These are phyloP conservation scores for Dendrocalamus sinicus DNA, from an alignment of 176 grass and related monocot species.

Conservation along the genomic window DNA sequence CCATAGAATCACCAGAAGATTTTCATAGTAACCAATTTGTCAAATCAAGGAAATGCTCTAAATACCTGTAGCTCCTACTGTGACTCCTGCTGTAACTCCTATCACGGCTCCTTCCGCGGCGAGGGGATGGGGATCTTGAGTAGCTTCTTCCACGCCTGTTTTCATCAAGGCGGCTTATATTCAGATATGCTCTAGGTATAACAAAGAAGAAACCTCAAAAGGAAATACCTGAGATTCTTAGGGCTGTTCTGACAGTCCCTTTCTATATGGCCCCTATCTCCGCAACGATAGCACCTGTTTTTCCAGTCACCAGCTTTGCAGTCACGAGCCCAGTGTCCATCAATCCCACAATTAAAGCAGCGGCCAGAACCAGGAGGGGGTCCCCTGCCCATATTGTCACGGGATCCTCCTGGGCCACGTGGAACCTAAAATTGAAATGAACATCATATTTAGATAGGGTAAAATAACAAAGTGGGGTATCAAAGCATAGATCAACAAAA, in stretches of 20 bases:
- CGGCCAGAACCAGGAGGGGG: conserved; percentile 89
- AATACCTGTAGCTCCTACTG: conserved; percentile 80
- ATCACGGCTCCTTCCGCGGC: conserved; percentile 53
- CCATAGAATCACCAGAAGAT: background rate
- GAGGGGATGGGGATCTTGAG: conserved; percentile 82
- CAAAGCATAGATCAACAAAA: background rate
- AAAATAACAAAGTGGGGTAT: background rate
- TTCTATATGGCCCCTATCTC: conserved; percentile 87
- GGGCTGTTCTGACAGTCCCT: conserved; percentile 95
- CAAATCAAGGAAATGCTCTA: background rate
- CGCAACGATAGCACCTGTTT: conserved; percentile 95
- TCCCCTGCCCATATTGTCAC: conserved; percentile 83
- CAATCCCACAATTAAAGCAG: conserved; percentile 94
- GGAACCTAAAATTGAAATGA: conserved; percentile 52
- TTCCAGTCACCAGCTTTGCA: conserved; percentile 98
- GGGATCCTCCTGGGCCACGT: conserved; percentile 75
- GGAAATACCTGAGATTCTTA: conserved; percentile 62
- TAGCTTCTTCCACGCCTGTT: conserved; percentile 64
- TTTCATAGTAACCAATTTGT: background rate
- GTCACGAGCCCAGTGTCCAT: conserved; percentile 97
- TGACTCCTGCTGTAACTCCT: conserved; percentile 88
- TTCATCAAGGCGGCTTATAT: background rate
- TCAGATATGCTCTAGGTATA: conserved; percentile 32
- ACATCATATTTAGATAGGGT: background rate
- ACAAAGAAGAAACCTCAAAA: conserved; percentile 1